phyloP scores from a whole-genome alignment of 345 rosid genomes.

The Lenwebbia sp. region DNA sequence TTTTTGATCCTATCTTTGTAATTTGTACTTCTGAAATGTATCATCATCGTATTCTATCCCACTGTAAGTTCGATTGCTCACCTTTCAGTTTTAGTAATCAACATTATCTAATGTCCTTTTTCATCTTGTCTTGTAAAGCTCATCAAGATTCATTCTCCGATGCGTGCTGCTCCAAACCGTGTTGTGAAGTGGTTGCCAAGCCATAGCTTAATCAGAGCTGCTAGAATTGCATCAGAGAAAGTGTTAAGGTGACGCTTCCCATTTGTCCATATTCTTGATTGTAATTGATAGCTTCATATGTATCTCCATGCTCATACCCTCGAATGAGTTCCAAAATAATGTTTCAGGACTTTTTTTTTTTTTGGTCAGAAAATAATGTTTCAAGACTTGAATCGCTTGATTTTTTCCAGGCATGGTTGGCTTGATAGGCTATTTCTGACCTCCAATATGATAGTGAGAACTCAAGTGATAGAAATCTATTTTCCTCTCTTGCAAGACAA shows the following conservation, averaged over 20 bases:
- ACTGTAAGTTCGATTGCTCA: background rate
- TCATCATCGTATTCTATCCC: background rate
- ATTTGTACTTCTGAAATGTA: background rate
- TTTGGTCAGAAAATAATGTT: too few relatives aligned
- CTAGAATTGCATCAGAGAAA: constrained; percentile 81
- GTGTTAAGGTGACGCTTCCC: constrained; percentile 48
- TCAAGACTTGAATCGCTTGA: background rate
- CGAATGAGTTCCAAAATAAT: too few relatives aligned
- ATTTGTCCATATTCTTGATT: background rate
- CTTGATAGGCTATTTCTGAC: background rate
- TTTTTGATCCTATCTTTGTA: background rate
- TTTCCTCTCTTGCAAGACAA: background rate
- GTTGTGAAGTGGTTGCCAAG: constrained; percentile 69
- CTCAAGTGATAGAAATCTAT: background rate
- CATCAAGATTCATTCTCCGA: constrained; percentile 89
- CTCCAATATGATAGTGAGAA: background rate
- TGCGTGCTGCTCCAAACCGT: constrained; percentile 71
- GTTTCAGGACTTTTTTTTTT: background rate
- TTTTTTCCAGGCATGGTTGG: background rate
- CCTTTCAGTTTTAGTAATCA: background rate
- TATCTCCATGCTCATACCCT: background rate
- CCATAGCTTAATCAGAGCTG: constrained; percentile 47
- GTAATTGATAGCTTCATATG: background rate
- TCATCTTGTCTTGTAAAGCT: constrained; percentile 35
- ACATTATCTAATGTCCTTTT: background rate